Percentiles rank a stretch among this genome's conserved stretches.
phyloP scores from a whole-genome alignment of 2,329 filamentous ascomycete genomes.

The Dothidotthia symphoricarpi region DNA sequence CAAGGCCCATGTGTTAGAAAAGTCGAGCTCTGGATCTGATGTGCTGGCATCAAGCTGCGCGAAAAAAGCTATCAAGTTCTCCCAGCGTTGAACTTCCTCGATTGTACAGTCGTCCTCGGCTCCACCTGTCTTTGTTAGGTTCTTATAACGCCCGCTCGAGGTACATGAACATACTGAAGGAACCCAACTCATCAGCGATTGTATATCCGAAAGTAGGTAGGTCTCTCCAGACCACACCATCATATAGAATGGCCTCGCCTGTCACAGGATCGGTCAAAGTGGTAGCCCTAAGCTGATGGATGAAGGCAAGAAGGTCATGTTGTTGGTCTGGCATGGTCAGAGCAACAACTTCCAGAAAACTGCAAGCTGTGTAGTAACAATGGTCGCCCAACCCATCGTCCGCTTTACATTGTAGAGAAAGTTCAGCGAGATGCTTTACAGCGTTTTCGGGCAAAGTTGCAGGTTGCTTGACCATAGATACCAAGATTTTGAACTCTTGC shows the following conservation, averaged over 20 bases:
- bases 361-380: slow-evolving; percentile 11
- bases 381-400: slow-evolving; percentile 4
- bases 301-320: background rate
- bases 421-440: slow-evolving; percentile 1
- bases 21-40: slow-evolving; percentile 4
- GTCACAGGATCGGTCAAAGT: slow-evolving; percentile 3
- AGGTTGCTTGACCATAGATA: background rate
- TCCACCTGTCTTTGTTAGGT: too few relatives aligned
- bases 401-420: background rate
- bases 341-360: slow-evolving; percentile 4
- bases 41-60: slow-evolving; percentile 9
- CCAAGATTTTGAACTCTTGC: slow-evolving; percentile 1
- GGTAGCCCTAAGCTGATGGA: slow-evolving; percentile 3
- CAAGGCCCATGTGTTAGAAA: slow-evolving; percentile 3
- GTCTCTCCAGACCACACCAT: slow-evolving; percentile 8
- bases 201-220: slow-evolving; percentile 13
- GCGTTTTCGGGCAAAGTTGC: background rate
- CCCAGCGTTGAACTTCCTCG: slow-evolving; percentile 5
- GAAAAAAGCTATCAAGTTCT: slow-evolving; percentile 12
- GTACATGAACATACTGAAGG: slow-evolving; percentile 2
- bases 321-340: slow-evolving; percentile 7
- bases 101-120: slow-evolving; percentile 4
- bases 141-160: too few relatives aligned
- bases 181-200: slow-evolving; percentile 9
- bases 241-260: slow-evolving; percentile 3